Evolutionary conservation across 2,329 filamentous ascomycete species (phyloP).

Genomic region (Ramularia collo-cygni): DNA sequence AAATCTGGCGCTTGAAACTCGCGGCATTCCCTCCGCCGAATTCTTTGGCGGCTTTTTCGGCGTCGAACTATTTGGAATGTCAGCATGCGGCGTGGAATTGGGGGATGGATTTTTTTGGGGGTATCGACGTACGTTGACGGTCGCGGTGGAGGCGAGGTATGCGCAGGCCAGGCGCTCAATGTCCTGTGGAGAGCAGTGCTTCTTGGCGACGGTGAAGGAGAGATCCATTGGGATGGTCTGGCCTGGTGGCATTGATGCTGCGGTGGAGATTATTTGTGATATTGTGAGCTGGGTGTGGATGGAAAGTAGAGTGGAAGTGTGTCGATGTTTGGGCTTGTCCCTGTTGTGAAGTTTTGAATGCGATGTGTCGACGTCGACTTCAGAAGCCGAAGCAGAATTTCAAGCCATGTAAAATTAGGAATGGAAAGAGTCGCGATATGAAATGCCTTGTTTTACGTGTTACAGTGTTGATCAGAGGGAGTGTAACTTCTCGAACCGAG

Average conservation of each 20-base stretch:
- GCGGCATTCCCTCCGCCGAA: slow-evolving; percentile 15
- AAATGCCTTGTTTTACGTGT: too few relatives aligned
- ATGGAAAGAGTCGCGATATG: too few relatives aligned
- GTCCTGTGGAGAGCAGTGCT: slow-evolving; percentile 13
- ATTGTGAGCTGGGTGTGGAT: neutral
- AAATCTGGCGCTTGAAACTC: slow-evolving; percentile 18
- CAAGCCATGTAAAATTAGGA: too few relatives aligned
- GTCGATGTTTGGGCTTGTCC: too few relatives aligned
- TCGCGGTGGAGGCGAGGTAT: slow-evolving; percentile 11
- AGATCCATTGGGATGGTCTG: slow-evolving; percentile 11
- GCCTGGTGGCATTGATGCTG: slow-evolving; percentile 9
- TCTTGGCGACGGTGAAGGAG: slow-evolving; percentile 15
- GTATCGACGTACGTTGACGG: slow-evolving; percentile 8
- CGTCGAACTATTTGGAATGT: slow-evolving; percentile 11
- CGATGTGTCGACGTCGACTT: too few relatives aligned
- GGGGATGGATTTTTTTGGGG: too few relatives aligned
- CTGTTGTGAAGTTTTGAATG: too few relatives aligned
- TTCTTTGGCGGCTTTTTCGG: slow-evolving; percentile 14
- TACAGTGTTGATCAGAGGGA: too few relatives aligned
- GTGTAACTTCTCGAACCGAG: too few relatives aligned
- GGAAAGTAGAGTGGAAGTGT: slow-evolving; percentile 1
- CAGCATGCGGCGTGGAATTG: neutral
- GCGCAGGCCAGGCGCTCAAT: slow-evolving; percentile 20
- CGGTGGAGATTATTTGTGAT: neutral
- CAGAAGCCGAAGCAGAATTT: too few relatives aligned